Evolutionary conservation across 202 grass and related monocot genomes (phyloP), one percentile per base, ranked within the genome.

Genomic region (Eragrostis tef): DNA sequence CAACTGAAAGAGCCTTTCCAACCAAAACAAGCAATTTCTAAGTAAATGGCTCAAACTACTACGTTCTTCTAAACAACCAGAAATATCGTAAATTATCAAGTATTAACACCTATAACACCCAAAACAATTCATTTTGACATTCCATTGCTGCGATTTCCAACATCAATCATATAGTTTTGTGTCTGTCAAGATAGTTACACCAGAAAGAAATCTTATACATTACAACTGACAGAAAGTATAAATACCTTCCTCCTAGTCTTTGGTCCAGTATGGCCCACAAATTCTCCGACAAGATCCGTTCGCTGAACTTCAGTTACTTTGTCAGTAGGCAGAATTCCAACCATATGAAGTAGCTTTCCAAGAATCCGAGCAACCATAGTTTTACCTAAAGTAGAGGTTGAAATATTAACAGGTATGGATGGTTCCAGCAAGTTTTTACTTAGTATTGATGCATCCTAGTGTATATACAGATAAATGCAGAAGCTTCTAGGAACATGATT

Each of bases 261-360:
- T 53, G 94, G 92, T 80, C 94, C 94, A 47, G 96, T 99, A 85
- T 99, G 96, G 53, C 96, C 96, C 26, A 99, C 96, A 60, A 99
- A 99, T 85, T 99, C 90, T 80, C 96, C 96, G 83, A 99, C 96
- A 70, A 99, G 90, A 89, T 99, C 96, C 74, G 96, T 95, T 86
- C 96, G 82, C 81, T 99, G 96, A 71, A 99, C 96, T 91, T 91
- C 96, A 85, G 81, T 95, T 62, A 99, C 90, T 90, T 88, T 95
- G 48, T 96, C 89, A 10, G 96, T 96, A 81, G 88, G 88, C 52
- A 99, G 79, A 91, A 99, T 84, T 51, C 93, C 96, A 67, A 93
- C 85, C 84, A 87, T 87, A 76, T 95, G 86, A 45, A 98, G 89
- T 61, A 99, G 89, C 83, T 91, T 99, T 70, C 96, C 96, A 46